phyloP scores from a whole-genome alignment of 1,284 basidiomycete species.

The Ceratobasidium papillatum region DNA sequence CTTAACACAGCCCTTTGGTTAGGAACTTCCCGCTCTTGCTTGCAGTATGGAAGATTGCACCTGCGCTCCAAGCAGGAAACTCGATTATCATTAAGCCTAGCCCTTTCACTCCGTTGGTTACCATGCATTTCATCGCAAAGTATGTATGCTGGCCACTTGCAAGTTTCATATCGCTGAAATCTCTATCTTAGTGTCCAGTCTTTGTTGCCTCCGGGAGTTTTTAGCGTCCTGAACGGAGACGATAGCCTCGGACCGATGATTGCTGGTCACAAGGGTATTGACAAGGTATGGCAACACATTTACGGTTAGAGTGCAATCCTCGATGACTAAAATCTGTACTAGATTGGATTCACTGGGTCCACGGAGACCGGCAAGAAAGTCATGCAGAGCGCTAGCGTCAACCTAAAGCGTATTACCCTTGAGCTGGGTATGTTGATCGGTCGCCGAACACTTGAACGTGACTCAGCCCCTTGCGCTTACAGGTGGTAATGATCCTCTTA shows the following conservation, averaged over 20 bases:
- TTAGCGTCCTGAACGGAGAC: constrained; percentile 34
- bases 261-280: constrained; percentile 19
- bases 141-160: background rate
- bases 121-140: constrained; percentile 26
- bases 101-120: constrained; percentile 33
- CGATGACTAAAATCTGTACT: background rate
- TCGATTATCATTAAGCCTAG: constrained; percentile 36
- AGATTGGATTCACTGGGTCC: constrained; percentile 35
- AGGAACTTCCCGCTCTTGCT: constrained; percentile 35
- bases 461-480: background rate
- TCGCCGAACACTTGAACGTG: background rate
- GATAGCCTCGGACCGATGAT: constrained; percentile 27
- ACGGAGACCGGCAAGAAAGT: constrained; percentile 31
- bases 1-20: background rate
- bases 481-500: constrained; percentile 36
- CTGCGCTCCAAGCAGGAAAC: constrained; percentile 31
- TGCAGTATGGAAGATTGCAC: constrained; percentile 32
- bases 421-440: constrained; percentile 33
- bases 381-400: constrained; percentile 37
- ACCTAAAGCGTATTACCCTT: constrained; percentile 32
- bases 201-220: constrained; percentile 25
- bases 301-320: background rate
- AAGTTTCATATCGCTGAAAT: background rate
- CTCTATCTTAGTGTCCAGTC: constrained; percentile 5
- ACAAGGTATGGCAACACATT: constrained; percentile 7